Conservation (phyloP, 2,329 filamentous ascomycete genomes). For the Aureobasidium vineae region DNA sequence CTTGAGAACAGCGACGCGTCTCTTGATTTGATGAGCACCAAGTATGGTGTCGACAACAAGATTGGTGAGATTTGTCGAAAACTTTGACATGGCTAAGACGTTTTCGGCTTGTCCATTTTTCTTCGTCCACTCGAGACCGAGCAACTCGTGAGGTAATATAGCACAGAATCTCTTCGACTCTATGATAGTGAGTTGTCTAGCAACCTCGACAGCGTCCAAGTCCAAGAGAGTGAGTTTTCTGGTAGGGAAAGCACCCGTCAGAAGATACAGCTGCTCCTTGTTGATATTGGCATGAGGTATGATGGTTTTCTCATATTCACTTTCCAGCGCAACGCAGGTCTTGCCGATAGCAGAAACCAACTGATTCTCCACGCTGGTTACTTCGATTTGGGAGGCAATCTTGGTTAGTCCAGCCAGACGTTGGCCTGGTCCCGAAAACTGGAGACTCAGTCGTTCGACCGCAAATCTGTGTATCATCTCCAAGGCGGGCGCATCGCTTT, state of each 20-base stretch:
- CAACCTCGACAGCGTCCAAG: slow-evolving; percentile 79
- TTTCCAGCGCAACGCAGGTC: slow-evolving; percentile 70
- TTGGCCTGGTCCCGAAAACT: slow-evolving; percentile 73
- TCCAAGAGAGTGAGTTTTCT: slow-evolving; percentile 1
- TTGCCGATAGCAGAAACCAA: slow-evolving; percentile 88
- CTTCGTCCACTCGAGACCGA: slow-evolving; percentile 93
- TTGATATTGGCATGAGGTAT: slow-evolving; percentile 62
- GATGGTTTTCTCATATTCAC: slow-evolving; percentile 53
- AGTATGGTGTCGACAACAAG: slow-evolving; percentile 92
- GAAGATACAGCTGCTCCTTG: slow-evolving; percentile 70
- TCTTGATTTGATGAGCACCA: slow-evolving; percentile 84
- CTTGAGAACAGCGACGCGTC: slow-evolving; percentile 85
- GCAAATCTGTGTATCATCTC: slow-evolving; percentile 77
- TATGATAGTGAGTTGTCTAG: slow-evolving; percentile 87
- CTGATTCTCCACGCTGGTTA: slow-evolving; percentile 31
- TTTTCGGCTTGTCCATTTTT: slow-evolving; percentile 75
- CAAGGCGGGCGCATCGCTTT: slow-evolving; percentile 74
- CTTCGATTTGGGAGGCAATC: slow-evolving; percentile 57
- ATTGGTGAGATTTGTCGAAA: slow-evolving; percentile 91
- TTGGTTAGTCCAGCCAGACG: slow-evolving; percentile 76
- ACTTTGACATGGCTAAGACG: slow-evolving; percentile 87
- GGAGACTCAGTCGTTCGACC: slow-evolving; percentile 63
- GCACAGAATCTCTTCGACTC: slow-evolving; percentile 89
- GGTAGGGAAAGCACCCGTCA: slow-evolving; percentile 47
- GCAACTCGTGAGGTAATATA: slow-evolving; percentile 86